Conservation (phyloP, 495 filamentous ascomycete genomes). For the Diplogelasinospora grovesii region DNA sequence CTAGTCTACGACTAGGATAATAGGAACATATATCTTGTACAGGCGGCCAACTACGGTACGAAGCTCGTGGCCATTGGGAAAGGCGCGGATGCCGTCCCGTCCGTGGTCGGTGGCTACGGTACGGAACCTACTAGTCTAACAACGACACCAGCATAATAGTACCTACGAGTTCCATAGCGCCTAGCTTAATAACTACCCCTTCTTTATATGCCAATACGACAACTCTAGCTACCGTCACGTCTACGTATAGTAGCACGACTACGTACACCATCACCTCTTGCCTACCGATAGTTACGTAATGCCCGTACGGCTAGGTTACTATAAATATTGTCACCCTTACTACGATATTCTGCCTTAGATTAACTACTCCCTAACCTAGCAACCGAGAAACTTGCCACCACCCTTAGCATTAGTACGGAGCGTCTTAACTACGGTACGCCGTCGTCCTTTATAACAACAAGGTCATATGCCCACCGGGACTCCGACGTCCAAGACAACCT, state of each 20-base stretch:
- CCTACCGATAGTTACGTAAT: slow-evolving; percentile 49
- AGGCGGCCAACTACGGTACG: slow-evolving; percentile 32
- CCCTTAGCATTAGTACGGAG: too few species aligned
- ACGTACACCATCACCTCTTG: slow-evolving; percentile 56
- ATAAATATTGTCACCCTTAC: slow-evolving; percentile 22
- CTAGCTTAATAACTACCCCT: slow-evolving; percentile 7
- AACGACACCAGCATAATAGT: neutral
- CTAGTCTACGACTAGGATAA: slow-evolving; percentile 91
- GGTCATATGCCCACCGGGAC: too few species aligned
- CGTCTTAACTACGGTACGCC: too few species aligned
- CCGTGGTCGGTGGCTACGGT: slow-evolving; percentile 7
- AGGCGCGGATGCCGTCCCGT: slow-evolving; percentile 20
- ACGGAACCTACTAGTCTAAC: neutral
- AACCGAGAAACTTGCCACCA: too few species aligned
- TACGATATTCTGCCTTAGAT: slow-evolving; percentile 17
- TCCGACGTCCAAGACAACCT: too few species aligned
- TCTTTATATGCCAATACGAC: too few species aligned
- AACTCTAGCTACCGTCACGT: too few species aligned
- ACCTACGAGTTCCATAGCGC: neutral
- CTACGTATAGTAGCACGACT: slow-evolving; percentile 40
- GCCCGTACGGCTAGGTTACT: slow-evolving; percentile 34
- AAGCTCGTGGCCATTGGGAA: slow-evolving; percentile 17
- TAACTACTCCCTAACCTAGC: too few species aligned
- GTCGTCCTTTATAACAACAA: too few species aligned
- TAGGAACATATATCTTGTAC: slow-evolving; percentile 78